Percentiles rank a stretch among this genome's conserved stretches.
Conservation (phyloP, 2,329 filamentous ascomycete genomes). For the Sporothrix protearum region DNA sequence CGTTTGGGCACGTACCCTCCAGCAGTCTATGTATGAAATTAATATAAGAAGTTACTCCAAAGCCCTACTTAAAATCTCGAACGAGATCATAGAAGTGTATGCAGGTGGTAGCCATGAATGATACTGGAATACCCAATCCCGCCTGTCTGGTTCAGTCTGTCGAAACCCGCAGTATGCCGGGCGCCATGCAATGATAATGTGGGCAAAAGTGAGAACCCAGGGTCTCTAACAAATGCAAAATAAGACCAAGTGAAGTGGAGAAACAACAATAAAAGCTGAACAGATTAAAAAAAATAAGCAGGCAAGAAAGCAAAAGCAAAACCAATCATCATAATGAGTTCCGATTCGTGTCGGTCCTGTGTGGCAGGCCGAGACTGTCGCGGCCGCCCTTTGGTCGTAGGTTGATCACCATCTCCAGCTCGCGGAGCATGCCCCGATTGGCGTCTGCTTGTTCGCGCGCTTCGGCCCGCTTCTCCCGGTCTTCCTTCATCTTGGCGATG, state of each 20-base stretch:
- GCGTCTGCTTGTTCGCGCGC: slow-evolving; percentile 73
- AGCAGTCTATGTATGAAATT: background rate
- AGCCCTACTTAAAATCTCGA: background rate
- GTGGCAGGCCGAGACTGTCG: background rate
- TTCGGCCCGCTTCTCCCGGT: slow-evolving; percentile 69
- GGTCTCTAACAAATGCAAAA: background rate
- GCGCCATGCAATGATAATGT: slow-evolving; percentile 7
- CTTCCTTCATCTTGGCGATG: slow-evolving; percentile 81
- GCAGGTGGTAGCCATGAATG: background rate
- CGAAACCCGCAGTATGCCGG: background rate
- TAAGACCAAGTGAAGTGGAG: background rate
- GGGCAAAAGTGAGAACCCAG: background rate
- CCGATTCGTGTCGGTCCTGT: slow-evolving; percentile 10
- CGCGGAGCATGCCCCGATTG: slow-evolving; percentile 83
- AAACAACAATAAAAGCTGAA: background rate
- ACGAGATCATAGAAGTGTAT: background rate
- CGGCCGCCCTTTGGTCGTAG: slow-evolving; percentile 32
- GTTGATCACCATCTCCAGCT: slow-evolving; percentile 85
- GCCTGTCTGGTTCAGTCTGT: background rate
- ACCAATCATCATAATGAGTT: slow-evolving; percentile 19
- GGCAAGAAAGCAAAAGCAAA: background rate
- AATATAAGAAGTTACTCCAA: background rate
- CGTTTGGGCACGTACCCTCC: background rate
- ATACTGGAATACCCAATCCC: background rate
- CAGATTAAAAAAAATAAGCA: background rate